phyloP scores from a whole-genome alignment of 176 grass and related monocot species.

The Bromus sterilis region DNA sequence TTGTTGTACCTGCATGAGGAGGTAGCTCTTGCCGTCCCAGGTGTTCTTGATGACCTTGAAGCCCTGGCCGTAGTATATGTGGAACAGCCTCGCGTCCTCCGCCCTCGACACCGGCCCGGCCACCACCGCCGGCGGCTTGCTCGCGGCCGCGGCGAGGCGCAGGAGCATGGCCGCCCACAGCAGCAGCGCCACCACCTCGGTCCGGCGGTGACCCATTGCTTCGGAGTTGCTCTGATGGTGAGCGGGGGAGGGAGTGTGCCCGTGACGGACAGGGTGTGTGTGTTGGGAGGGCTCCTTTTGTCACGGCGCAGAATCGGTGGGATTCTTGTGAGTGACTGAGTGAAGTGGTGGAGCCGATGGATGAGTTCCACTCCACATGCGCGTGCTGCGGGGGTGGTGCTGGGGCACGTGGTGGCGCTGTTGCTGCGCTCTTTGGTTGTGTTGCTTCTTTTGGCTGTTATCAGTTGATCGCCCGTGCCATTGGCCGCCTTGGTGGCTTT shows the following conservation, averaged over 20 bases:
- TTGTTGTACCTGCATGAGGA: constrained; percentile 59
- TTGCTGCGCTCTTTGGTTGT: neutral
- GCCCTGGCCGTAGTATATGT: constrained; percentile 86
- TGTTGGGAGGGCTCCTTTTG: constrained; percentile 18
- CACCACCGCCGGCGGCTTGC: constrained; percentile 20
- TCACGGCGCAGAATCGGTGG: constrained; percentile 33
- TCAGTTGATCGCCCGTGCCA: neutral
- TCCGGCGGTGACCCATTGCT: too few relatives aligned
- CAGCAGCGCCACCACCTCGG: neutral
- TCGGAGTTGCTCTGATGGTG: neutral
- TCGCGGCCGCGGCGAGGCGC: neutral
- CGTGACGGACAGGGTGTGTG: constrained; percentile 22
- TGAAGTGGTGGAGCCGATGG: neutral
- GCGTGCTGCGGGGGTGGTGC: neutral
- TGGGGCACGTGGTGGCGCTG: neutral
- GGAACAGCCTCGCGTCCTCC: constrained; percentile 58
- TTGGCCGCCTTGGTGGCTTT: neutral
- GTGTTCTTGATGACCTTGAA: constrained; percentile 94
- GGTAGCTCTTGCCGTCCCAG: constrained; percentile 84
- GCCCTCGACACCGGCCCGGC: constrained; percentile 54
- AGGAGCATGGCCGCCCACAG: constrained; percentile 14
- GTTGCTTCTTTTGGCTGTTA: neutral
- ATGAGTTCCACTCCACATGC: neutral
- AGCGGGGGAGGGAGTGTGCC: neutral
- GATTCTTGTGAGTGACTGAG: constrained; percentile 39